These are phyloP conservation scores for Pichia sp. DNA, from an alignment of 1,139 yeast species.

Conservation along the genomic window DNA sequence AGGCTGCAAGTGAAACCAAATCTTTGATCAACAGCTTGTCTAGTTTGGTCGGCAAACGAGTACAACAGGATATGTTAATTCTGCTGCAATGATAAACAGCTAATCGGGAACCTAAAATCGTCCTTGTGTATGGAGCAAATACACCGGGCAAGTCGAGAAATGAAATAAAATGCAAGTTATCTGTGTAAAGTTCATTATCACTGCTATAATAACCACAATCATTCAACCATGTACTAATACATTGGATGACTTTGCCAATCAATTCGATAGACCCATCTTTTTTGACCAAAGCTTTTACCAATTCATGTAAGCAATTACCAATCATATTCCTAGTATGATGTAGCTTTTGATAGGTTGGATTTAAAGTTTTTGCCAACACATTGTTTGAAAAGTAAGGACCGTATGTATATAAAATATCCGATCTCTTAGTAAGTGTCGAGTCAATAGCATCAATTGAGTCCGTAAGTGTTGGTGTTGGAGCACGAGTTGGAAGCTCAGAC, in stretches of 20 bases:
- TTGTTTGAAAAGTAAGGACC: slow-evolving; percentile 53
- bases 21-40: slow-evolving; percentile 67
- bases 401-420: slow-evolving; percentile 47
- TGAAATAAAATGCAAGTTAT: slow-evolving; percentile 35
- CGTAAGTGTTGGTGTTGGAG: slow-evolving; percentile 24
- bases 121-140: slow-evolving; percentile 73
- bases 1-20: slow-evolving; percentile 62
- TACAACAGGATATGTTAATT: slow-evolving; percentile 68
- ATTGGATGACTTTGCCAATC: slow-evolving; percentile 61
- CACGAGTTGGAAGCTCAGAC: slow-evolving; percentile 31
- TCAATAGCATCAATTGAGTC: slow-evolving; percentile 39
- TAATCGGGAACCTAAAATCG: slow-evolving; percentile 72
- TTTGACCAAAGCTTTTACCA: slow-evolving; percentile 46
- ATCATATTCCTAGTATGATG: slow-evolving; percentile 60
- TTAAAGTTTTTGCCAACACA: slow-evolving; percentile 41
- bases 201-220: slow-evolving; percentile 30
- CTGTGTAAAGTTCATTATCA: slow-evolving; percentile 27
- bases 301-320: slow-evolving; percentile 64
- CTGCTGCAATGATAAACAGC: slow-evolving; percentile 75
- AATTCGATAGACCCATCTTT: slow-evolving; percentile 66
- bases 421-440: slow-evolving; percentile 55
- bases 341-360: slow-evolving; percentile 52
- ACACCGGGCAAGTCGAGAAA: slow-evolving; percentile 44
- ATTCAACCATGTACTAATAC: slow-evolving; percentile 70
- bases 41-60: slow-evolving; percentile 62